Base-by-base conservation (phyloP, 192 early-diverging fungal species). In the Spizellomyces sp. region DNA sequence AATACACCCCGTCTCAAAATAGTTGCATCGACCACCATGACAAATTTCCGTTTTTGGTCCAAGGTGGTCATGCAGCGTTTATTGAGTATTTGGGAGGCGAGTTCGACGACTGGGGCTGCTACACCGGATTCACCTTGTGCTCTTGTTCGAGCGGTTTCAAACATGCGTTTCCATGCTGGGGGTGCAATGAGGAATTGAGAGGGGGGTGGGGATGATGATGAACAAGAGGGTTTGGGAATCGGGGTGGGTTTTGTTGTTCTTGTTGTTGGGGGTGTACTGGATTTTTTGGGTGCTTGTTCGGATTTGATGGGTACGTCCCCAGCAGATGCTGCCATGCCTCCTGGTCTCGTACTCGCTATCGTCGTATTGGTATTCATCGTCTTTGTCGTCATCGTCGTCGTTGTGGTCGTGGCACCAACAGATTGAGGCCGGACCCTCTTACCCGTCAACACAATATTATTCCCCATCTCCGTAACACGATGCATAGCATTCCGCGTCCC, bases 11-110 rank as follows among this genome's bases (percentile, higher is more conserved):
- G 27, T 21, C 47, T 6, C 45, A 74, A 27, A 46, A 65, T 65
- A 15, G 57, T 65, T 4, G 56, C 45, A 41, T 74, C 72, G 7
- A 74, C 27, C 22, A 47, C 21, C n/a, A 70, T 47, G 56, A 36
- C 14, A 45, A 74, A 66, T 36, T 57, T 48, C 14, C 59, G 59
- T 6, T 45, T 60, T 9, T 7, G 19, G 12, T n/a, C 21, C 10
- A 58, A 4, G 15, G 43, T 4, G 5, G 48, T 21, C 9, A 63
- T 60, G 43, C 64, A 66, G 7, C 64, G 64, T 22, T 67, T 74
- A 48, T 66, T 60, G 64, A 74, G 57, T 55, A 74, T 62, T 48
- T 74, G 72, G 14, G 72, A 74, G 19, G 72, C 72, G 43, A 74
- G 21, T 58, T 74, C 72, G 22, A 66, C 56, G 8, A 67, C 64